These are phyloP conservation scores for Mortierella sp. DNA, from an alignment of 371 early-diverging fungal species.

Conservation along the genomic window DNA sequence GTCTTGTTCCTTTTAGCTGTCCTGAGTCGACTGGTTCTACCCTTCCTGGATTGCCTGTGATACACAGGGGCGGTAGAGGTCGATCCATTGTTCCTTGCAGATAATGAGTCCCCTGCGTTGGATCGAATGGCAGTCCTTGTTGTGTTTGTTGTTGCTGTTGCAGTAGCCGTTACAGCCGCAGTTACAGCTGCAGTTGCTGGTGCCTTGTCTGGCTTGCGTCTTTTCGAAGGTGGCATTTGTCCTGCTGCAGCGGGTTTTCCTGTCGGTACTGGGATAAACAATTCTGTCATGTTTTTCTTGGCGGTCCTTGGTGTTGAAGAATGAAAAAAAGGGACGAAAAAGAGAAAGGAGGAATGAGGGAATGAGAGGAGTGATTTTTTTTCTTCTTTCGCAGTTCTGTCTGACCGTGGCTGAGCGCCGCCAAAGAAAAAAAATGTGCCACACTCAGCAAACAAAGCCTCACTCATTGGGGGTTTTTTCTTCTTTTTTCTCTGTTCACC, in stretches of 20 bases:
- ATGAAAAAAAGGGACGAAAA: background rate
- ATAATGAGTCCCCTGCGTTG: background rate
- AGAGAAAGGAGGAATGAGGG: background rate
- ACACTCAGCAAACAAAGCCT: background rate
- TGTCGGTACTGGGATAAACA: conserved; percentile 16
- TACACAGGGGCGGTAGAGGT: background rate
- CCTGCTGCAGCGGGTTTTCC: background rate
- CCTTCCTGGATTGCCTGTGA: conserved; percentile 22
- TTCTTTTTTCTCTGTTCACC: background rate
- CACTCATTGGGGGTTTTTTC: background rate
- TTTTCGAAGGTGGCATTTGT: conserved; percentile 32
- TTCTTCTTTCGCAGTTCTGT: no score
- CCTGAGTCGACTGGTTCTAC: conserved; percentile 37
- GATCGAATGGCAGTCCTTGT: background rate
- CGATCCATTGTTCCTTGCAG: conserved; percentile 2
- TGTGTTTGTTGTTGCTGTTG: background rate
- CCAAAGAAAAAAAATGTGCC: background rate
- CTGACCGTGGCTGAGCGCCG: conserved; percentile 34
- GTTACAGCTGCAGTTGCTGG: background rate
- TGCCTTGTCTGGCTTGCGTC: conserved; percentile 36
- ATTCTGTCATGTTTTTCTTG: conserved; percentile 7
- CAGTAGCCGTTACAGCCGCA: background rate
- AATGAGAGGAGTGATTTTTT: no score
- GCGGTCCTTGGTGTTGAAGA: background rate
- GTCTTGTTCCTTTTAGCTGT: conserved; percentile 11